Evolutionary conservation across 2,329 filamentous ascomycete species (phyloP).

Genomic region (Reticulascus tulasneorum): DNA sequence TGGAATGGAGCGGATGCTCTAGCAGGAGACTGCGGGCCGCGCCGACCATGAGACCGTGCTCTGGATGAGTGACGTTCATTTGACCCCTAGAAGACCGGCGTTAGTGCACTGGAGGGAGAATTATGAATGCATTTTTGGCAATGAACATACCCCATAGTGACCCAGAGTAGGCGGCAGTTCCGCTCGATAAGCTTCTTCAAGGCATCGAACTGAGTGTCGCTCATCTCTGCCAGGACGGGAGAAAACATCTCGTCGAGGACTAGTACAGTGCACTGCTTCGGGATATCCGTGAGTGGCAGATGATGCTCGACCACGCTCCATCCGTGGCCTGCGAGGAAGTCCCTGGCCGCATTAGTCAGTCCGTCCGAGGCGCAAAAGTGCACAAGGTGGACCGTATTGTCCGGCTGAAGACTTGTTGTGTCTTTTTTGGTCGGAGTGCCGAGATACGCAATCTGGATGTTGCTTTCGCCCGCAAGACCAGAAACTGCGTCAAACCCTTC

Average conservation of each 20-base stretch:
- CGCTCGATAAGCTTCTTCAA: conserved; percentile 17
- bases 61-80: conserved; percentile 16
- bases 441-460: no score
- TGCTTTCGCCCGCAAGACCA: no score
- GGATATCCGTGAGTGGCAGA: no score
- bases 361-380: not conserved
- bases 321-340: not conserved
- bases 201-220: conserved; percentile 15
- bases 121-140: no score
- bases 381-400: conserved; percentile 1
- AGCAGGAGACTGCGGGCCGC: not conserved
- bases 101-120: no score
- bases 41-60: conserved; percentile 10
- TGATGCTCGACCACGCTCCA: not conserved
- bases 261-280: not conserved
- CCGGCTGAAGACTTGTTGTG: not conserved
- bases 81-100: no score
- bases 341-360: no score
- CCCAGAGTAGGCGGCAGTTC: conserved; percentile 19
- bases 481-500: no score
- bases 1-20: not conserved
- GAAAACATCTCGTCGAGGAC: conserved; percentile 5
- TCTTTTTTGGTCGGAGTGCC: not conserved
- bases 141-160: conserved; percentile 21
- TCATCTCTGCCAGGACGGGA: conserved; percentile 5